Evolutionary conservation across 2,329 filamentous ascomycete genomes (phyloP).

Genomic region (Phaeosphaeriaceae sp.): DNA sequence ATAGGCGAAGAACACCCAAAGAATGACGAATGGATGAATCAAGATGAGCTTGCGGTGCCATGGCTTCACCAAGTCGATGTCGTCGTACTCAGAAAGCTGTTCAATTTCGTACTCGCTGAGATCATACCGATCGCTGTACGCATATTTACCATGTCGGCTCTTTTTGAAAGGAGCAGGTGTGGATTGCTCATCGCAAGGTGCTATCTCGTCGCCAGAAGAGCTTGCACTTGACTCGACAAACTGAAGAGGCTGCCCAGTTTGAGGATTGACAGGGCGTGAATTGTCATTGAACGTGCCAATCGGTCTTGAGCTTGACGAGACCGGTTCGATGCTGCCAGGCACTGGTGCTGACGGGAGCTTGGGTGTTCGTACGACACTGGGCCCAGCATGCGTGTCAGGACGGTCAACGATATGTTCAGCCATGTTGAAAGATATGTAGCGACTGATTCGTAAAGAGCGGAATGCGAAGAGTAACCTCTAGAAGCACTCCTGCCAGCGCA

Average conservation of each 20-base stretch:
- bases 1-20: slow-evolving; percentile 7
- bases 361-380: slow-evolving; percentile 1
- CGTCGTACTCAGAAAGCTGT: slow-evolving; percentile 6
- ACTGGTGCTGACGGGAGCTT: neutral
- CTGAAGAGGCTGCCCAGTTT: slow-evolving; percentile 1
- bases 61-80: slow-evolving; percentile 6
- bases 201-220: slow-evolving; percentile 5
- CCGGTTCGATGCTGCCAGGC: neutral
- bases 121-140: slow-evolving; percentile 8
- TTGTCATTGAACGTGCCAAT: neutral
- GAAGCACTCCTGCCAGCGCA: neutral
- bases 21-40: slow-evolving; percentile 6
- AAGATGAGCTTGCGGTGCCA: slow-evolving; percentile 7
- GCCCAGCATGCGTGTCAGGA: neutral
- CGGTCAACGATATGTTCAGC: neutral
- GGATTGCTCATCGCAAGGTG: neutral
- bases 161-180: slow-evolving; percentile 5
- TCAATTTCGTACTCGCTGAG: slow-evolving; percentile 5
- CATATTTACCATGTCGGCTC: slow-evolving; percentile 4
- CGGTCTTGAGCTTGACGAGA: neutral
- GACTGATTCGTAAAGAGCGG: slow-evolving; percentile 2
- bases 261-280: neutral
- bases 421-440: neutral
- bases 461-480: neutral
- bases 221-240: slow-evolving; percentile 7